Base-by-base conservation (phyloP, 2,329 filamentous ascomycete genomes). In the Plectosphaerella cucumerina region DNA sequence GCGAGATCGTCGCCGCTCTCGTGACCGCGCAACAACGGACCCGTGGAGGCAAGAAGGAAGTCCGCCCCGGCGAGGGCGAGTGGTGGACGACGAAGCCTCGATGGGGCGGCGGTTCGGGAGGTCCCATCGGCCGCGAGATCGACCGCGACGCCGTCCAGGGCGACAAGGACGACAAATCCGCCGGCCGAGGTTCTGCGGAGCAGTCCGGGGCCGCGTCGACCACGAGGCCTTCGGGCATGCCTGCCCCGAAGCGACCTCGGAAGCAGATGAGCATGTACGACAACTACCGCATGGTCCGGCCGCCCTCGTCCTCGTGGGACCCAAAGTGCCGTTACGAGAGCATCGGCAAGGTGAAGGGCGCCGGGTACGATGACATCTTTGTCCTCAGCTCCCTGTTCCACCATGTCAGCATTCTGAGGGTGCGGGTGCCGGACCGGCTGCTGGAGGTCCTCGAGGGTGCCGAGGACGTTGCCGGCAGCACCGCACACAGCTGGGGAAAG, bases 11-110 rank as follows among this genome's bases (percentile, higher is more conserved):
- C 23, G 80, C 82, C 4, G 76, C 80, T 0, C 69, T 87, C 4
- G 70, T 85, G 44, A 82, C 82, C 8, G 84, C 84, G 0, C 84
- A 87, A 61, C 82, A 86, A 55, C 78, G 84, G 17, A 73, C 76
- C 11, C 78, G 83, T 14, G 75, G 85, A 56, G 79, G 79, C 31
- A 78, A 74, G 51, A 65, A 65, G 0, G 84, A 86, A 63, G 72
- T 71, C 47, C 72, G 78, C 1, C 75, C 84, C 50, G 83, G 82
- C 2, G 73, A 82, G 49, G 77, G 71, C 17, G 69, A 77, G 53
- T 86, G 83, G 83, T 86, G 83, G 83, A 74, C 81, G 1, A 76
- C 73, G 8, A 75, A 73, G 58, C 78, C 73, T 33, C 76, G 83
- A 50, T 86, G 83, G 83, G 83, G 83, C 48, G 83, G 83, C 44